Percentiles rank a stretch among this genome's conserved stretches.
Conservation (phyloP, 1,139 yeast genomes). For the Taphrina betulina region DNA sequence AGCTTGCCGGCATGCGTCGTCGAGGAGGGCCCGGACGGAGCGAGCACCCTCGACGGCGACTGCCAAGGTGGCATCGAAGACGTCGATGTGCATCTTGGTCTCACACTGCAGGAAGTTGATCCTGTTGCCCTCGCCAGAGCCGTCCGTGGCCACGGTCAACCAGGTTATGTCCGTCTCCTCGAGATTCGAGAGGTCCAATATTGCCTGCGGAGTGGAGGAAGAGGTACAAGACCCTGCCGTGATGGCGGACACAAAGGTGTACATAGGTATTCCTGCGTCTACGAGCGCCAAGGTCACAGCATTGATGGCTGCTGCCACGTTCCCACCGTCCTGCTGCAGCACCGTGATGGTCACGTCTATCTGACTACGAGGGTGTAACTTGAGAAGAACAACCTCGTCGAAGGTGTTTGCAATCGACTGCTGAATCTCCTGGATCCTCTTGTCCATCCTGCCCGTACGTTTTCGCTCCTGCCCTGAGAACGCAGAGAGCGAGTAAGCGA, state of each 20-base stretch:
- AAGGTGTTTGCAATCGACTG: slow-evolving; percentile 76
- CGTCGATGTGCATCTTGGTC: slow-evolving; percentile 80
- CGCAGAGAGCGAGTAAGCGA: slow-evolving; percentile 70
- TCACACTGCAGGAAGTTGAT: slow-evolving; percentile 72
- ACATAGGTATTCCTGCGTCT: slow-evolving; percentile 95
- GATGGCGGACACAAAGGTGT: slow-evolving; percentile 80
- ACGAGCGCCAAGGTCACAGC: slow-evolving; percentile 87
- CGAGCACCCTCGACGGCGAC: slow-evolving; percentile 89
- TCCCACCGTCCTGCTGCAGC: slow-evolving; percentile 81
- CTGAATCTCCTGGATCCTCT: slow-evolving; percentile 73
- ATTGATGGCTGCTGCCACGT: slow-evolving; percentile 75
- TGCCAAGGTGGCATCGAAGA: slow-evolving; percentile 72
- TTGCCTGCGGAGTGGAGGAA: slow-evolving; percentile 1
- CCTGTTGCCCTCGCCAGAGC: slow-evolving; percentile 63
- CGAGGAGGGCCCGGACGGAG: slow-evolving; percentile 79
- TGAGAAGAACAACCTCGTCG: slow-evolving; percentile 70
- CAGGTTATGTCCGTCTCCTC: slow-evolving; percentile 83
- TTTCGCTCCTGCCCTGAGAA: slow-evolving; percentile 75
- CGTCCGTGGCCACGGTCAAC: slow-evolving; percentile 80
- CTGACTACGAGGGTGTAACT: slow-evolving; percentile 77
- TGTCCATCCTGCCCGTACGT: slow-evolving; percentile 53
- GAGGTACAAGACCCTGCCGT: slow-evolving; percentile 65
- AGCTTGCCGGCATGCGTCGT: slow-evolving; percentile 70
- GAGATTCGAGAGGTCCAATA: slow-evolving; percentile 64
- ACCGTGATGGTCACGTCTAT: slow-evolving; percentile 74